phyloP scores from a whole-genome alignment of 345 rosid genomes.

The Brassica incana region DNA sequence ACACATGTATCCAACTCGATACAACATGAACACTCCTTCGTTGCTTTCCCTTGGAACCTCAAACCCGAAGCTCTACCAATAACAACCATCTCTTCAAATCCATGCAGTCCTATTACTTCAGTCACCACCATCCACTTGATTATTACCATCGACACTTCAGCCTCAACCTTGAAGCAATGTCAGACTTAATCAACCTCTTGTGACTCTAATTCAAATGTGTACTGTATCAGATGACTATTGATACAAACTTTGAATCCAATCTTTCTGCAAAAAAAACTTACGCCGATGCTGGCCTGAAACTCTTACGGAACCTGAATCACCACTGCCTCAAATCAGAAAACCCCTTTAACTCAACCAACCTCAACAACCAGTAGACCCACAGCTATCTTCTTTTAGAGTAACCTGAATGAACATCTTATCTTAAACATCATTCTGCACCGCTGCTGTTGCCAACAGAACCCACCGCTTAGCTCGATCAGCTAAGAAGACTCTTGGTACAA shows the following conservation, averaged over 20 bases:
- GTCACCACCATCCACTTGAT: background rate
- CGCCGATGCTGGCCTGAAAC: background rate
- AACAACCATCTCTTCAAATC: background rate
- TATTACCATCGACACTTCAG: background rate
- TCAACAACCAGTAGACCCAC: background rate
- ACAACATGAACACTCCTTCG: background rate
- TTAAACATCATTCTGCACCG: background rate
- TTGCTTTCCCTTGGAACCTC: background rate
- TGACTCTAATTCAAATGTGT: background rate
- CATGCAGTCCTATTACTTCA: background rate
- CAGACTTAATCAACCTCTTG: background rate
- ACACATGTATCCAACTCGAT: background rate
- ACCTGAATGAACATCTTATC: background rate
- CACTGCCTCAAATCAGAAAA: background rate
- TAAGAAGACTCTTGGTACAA: background rate
- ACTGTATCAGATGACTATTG: background rate
- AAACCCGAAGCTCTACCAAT: background rate
- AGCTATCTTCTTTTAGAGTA: background rate
- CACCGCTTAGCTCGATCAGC: background rate
- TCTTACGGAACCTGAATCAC: background rate
- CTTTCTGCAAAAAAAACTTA: background rate
- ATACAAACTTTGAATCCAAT: background rate
- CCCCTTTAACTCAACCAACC: background rate
- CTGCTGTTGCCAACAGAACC: background rate
- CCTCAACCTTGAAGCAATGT: background rate